Base-by-base conservation (phyloP, 176 grass and related monocot species). In the Tillandsia leiboldiana region DNA sequence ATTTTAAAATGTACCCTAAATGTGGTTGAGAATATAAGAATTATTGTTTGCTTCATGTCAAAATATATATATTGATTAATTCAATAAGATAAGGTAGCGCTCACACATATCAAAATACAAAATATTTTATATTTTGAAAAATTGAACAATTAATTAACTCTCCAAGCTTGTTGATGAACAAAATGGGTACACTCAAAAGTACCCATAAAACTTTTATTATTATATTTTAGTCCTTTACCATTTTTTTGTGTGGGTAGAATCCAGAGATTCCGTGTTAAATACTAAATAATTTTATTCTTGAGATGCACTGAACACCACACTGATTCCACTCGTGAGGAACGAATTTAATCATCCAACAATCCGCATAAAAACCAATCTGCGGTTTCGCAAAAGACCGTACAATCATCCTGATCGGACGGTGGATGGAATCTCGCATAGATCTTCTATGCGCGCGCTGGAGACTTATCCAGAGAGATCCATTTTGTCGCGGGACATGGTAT, bases 191-290 rank as follows among this genome's bases (percentile, higher is more conserved):
- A 42, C 33, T 7, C 33, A 42, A 42, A 42, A 42, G 3, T 42
- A 42, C 33, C 33, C 33, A 42, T 0, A 6, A 42, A 42, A 42
- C 7, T 42, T 42, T 42, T 42, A 42, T 42, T 42, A 42, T 42
- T 1, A 42, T 42, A 6, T 42, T 42, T 42, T 42, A 42, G 33
- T 42, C 33, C 29, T 33, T 33, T 0, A 33, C 29, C 2, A 5
- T 5, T 4, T 6, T 42, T n/a, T 70, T 15, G 12, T 58, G 48
- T 10, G 57, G 18, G 20, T 33, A 64, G 54, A 48, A 78, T 78
- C 76, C 76, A 77, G 1, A 78, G 76, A 78, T 78, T 78, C 76
- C 65, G 20, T 59, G 1, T 59, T 14, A 17, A 14, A n/a, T 56
- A n/a, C 8, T 57, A 12, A 56, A 12, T 56, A 42, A n/a, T n/a